A percentile compares a stretch with the other conserved stretches of the same genome.
Conservation (phyloP, 2,329 filamentous ascomycete genomes). For the Cytospora mali region DNA sequence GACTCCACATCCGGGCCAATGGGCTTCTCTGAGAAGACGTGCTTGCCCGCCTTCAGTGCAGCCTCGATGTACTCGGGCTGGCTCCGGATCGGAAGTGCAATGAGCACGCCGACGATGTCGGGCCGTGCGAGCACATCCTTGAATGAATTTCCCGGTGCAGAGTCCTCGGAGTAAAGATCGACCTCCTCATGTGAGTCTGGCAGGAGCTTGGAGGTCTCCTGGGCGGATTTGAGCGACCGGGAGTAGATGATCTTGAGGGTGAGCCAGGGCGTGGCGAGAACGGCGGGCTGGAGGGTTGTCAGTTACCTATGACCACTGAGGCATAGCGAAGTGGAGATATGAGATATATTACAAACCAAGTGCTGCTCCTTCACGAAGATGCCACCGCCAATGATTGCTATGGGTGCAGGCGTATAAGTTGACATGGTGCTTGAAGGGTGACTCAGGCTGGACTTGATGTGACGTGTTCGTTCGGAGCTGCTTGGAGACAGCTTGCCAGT, state of each 20-base stretch:
- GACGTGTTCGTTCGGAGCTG: neutral
- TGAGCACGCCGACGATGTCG: slow-evolving; percentile 57
- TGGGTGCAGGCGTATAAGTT: slow-evolving; percentile 30
- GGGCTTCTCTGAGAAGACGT: slow-evolving; percentile 44
- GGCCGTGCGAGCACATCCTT: slow-evolving; percentile 51
- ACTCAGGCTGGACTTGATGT: neutral
- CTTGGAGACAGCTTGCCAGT: neutral
- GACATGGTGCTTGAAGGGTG: neutral
- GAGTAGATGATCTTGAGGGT: slow-evolving; percentile 65
- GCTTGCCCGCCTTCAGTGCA: slow-evolving; percentile 58
- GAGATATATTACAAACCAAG: slow-evolving; percentile 45
- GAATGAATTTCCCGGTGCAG: slow-evolving; percentile 45
- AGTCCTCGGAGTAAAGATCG: slow-evolving; percentile 60
- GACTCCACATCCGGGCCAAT: slow-evolving; percentile 44
- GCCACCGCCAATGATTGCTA: slow-evolving; percentile 64
- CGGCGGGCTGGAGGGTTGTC: slow-evolving; percentile 23
- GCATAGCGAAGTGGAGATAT: neutral
- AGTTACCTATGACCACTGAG: slow-evolving; percentile 2
- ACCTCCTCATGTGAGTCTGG: slow-evolving; percentile 32
- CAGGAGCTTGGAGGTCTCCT: slow-evolving; percentile 38
- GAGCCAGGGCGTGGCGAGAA: slow-evolving; percentile 38
- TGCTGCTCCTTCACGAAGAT: slow-evolving; percentile 64
- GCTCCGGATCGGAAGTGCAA: slow-evolving; percentile 60
- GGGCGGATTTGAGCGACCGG: slow-evolving; percentile 57
- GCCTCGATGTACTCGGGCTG: slow-evolving; percentile 61